Conservation (phyloP, 2,329 filamentous ascomycete genomes). For the Sporothrix sp. region DNA sequence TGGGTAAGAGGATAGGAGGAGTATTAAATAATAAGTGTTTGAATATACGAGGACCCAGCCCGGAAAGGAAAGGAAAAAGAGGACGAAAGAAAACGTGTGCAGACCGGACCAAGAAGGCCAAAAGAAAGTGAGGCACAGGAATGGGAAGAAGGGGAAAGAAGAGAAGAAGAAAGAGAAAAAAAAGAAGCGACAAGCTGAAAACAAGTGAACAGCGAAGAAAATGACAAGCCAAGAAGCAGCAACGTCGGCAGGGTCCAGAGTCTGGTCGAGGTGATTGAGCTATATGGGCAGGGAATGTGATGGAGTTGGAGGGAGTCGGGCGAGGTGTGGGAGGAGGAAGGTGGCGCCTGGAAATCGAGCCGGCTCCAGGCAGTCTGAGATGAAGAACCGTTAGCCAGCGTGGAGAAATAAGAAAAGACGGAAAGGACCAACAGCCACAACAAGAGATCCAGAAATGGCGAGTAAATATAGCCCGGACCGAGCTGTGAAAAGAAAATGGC, state of each 20-base stretch:
- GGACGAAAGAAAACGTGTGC: neutral
- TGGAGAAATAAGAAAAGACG: neutral
- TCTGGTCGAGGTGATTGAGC: neutral
- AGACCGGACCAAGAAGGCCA: neutral
- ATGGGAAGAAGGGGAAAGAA: neutral
- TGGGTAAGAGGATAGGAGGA: neutral
- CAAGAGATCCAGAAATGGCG: neutral
- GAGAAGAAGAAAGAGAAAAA: neutral
- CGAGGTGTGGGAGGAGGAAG: constrained; percentile 7
- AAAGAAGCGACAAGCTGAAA: neutral
- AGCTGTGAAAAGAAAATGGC: too few relatives aligned
- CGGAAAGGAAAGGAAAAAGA: neutral
- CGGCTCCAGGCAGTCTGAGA: neutral
- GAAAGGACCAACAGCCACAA: neutral
- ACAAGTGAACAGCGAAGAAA: neutral
- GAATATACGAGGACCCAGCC: neutral
- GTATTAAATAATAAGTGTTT: constrained; percentile 2
- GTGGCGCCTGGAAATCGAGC: neutral
- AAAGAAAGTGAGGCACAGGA: neutral
- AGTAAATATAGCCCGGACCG: too few relatives aligned
- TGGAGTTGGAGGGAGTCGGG: neutral
- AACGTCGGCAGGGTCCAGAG: neutral
- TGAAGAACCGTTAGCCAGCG: constrained; percentile 5
- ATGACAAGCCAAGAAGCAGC: neutral
- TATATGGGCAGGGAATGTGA: constrained; percentile 2